A percentile compares a stretch with the other conserved stretches of the same genome.
phyloP scores from a whole-genome alignment of 768 basidiomycete genomes.

The Podaxis pistillaris region DNA sequence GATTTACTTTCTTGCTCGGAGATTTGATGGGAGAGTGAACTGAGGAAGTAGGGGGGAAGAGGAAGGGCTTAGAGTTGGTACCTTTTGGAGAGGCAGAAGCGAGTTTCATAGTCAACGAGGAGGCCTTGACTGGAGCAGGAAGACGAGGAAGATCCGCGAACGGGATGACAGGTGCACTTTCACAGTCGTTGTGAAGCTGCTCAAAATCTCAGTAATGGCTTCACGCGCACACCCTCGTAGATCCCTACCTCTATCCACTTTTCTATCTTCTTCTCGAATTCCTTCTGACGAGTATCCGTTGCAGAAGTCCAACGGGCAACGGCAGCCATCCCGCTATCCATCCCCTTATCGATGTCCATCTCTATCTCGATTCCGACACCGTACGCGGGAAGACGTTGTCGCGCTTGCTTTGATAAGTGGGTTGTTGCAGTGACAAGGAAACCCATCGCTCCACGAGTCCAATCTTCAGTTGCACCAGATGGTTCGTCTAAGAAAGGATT shows the following conservation, averaged over 20 bases:
- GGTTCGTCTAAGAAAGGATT: conserved; percentile 66
- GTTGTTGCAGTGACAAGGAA: conserved; percentile 70
- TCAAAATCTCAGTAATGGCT: neutral
- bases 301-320: conserved; percentile 85
- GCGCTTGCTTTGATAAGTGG: conserved; percentile 64
- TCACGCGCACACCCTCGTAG: neutral
- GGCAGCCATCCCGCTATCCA: conserved; percentile 83
- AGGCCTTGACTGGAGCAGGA: conserved; percentile 49
- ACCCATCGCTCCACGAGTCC: conserved; percentile 81
- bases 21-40: conserved; percentile 39
- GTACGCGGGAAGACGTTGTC: conserved; percentile 74
- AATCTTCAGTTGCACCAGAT: conserved; percentile 50
- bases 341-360: conserved; percentile 78
- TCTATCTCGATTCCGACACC: conserved; percentile 88
- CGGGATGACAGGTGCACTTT: conserved; percentile 56
- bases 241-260: conserved; percentile 62
- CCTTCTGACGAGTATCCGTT: conserved; percentile 56
- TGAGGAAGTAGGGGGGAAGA: neutral
- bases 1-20: conserved; percentile 34
- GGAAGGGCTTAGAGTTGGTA: conserved; percentile 16
- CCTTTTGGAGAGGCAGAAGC: conserved; percentile 76
- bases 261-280: conserved; percentile 58
- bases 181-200: conserved; percentile 50
- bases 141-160: conserved; percentile 65
- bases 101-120: conserved; percentile 66